phyloP scores from a whole-genome alignment of 2,329 filamentous ascomycete species.

The Tolypocladium cylindrosporum region DNA sequence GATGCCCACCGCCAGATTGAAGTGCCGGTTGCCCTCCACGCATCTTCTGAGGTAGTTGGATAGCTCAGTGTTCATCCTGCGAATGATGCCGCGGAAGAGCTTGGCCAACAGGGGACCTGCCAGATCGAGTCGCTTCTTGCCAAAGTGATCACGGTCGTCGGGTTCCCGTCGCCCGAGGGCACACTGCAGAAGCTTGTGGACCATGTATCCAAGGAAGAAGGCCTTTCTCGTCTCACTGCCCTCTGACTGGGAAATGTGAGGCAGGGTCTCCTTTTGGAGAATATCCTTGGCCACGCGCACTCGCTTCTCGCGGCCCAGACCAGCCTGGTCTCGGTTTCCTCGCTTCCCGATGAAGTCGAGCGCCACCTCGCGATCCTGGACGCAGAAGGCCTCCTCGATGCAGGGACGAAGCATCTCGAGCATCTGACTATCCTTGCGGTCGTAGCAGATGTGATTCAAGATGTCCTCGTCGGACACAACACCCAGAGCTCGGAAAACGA shows the following conservation, averaged over 20 bases:
- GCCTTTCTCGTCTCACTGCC: slow-evolving; percentile 94
- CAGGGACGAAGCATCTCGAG: slow-evolving; percentile 94
- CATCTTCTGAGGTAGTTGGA: slow-evolving; percentile 86
- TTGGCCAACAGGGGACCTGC: slow-evolving; percentile 93
- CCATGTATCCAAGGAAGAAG: slow-evolving; percentile 98
- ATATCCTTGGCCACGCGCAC: slow-evolving; percentile 88
- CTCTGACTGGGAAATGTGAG: slow-evolving; percentile 91
- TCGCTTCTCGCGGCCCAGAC: slow-evolving; percentile 74
- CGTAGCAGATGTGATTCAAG: slow-evolving; percentile 93
- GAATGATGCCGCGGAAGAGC: slow-evolving; percentile 85
- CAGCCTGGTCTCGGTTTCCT: slow-evolving; percentile 51
- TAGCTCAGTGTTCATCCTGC: slow-evolving; percentile 83
- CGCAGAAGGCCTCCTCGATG: slow-evolving; percentile 92
- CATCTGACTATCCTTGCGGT: slow-evolving; percentile 92
- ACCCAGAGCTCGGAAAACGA: slow-evolving; percentile 91
- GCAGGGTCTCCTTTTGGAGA: slow-evolving; percentile 91
- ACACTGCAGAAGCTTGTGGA: slow-evolving; percentile 89
- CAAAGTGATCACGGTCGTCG: slow-evolving; percentile 97
- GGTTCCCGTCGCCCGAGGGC: slow-evolving; percentile 86
- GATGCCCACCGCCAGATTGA: slow-evolving; percentile 83
- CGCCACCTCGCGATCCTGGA: slow-evolving; percentile 90
- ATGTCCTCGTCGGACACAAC: slow-evolving; percentile 98
- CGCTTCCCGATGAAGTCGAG: slow-evolving; percentile 93
- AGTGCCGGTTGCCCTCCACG: slow-evolving; percentile 79
- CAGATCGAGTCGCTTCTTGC: slow-evolving; percentile 94